Conservation (phyloP, 768 basidiomycete species). For the Naganishia randhawae region DNA sequence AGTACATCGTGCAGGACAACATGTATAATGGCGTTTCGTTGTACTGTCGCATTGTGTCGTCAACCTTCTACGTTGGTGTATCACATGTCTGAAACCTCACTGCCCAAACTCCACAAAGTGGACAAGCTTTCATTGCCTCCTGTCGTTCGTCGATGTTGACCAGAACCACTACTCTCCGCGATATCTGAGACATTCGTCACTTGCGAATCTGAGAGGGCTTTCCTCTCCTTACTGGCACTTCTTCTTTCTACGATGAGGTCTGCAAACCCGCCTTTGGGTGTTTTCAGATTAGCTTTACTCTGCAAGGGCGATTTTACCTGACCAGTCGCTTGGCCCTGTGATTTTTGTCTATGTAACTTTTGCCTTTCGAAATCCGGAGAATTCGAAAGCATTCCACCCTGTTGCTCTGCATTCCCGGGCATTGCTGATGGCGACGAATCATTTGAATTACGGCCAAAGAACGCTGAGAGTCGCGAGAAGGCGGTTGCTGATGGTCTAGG, state of each 20-base stretch:
- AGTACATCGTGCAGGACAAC: not conserved
- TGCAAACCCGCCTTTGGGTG: not conserved
- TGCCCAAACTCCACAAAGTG: conserved; percentile 21
- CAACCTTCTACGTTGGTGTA: too few relatives aligned
- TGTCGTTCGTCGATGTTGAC: not conserved
- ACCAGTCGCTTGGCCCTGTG: not conserved
- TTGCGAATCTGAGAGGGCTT: not conserved
- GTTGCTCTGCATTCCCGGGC: not conserved
- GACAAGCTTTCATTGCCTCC: conserved; percentile 6
- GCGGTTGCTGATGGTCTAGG: conserved; percentile 5
- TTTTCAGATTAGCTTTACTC: not conserved
- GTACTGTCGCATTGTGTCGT: too few relatives aligned
- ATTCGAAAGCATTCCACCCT: too few relatives aligned
- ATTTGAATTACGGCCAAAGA: conserved; percentile 1
- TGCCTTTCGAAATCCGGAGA: not conserved
- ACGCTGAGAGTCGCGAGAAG: conserved; percentile 8
- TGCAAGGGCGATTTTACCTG: too few relatives aligned
- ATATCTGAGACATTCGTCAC: not conserved
- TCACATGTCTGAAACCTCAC: conserved; percentile 9
- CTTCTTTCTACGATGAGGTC: not conserved
- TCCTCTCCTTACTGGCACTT: not conserved
- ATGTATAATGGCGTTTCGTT: not conserved
- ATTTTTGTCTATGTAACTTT: not conserved
- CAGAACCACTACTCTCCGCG: not conserved
- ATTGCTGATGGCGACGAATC: not conserved